Evolutionary conservation across 225 moss, liverwort and hornwort genomes (phyloP), one percentile per base, ranked within the genome.

Genomic region (Asterella californica): DNA sequence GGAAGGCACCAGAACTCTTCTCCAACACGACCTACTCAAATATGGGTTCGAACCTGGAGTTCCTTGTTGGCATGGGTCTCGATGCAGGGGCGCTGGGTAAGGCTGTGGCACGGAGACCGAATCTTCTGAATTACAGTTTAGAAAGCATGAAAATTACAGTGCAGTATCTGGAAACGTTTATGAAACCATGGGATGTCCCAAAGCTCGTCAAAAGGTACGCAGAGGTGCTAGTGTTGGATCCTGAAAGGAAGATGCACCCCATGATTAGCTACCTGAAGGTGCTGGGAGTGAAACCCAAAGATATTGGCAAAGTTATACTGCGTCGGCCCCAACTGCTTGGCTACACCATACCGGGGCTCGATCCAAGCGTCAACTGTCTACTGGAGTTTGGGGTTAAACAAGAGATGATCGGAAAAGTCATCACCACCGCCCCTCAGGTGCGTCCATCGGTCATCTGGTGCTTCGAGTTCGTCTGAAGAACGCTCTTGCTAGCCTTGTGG

Each of bases 361-460:
- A 87, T 84, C 91, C 91, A 38, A 92, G 86, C 72, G 81, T 92
- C 80, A 84, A 90, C 11, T 92, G 91, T 81, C 87, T 92, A 37
- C 27, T 83, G n/a, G 81, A 88, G 81, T 88, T 91, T 25, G 92
- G 92, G 75, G 92, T 92, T 46, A 91, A 92, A 78, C 85, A 83
- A 67, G 83, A 90, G 49, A 83, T 77, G 69, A 71, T 92, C 63
- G 91, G 91, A 79, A 92, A 92, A 82, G 92, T 92, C 42, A 85
- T 92, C 76, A 87, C 90, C 22, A 90, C 90, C 60, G 84, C 92
- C 81, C 92, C 92, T 80, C 92, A 92, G 90, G 92, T 92, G 77
- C 54, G 10, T 74, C 33, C 37, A 9, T 32, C 54, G 19, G 2
- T 72, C 25, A 47, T 48, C 25, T 48, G 46, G 2, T 11, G 2